phyloP scores from a whole-genome alignment of 1,284 basidiomycete genomes.

The Irpex sp. region DNA sequence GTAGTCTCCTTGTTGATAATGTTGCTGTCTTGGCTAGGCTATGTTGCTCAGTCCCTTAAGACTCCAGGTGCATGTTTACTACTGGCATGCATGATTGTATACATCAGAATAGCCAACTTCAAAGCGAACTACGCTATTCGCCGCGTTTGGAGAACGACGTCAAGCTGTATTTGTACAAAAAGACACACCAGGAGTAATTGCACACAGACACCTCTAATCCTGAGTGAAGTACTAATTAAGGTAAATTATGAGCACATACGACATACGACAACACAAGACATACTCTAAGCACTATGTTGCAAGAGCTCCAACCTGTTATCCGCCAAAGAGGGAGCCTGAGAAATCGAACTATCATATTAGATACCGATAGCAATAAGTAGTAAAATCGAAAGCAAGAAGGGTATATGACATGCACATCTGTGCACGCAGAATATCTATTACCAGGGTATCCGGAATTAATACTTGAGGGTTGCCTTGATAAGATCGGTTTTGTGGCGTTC shows the following conservation, averaged over 20 bases:
- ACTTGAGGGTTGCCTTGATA: conserved; percentile 51
- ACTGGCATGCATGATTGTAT: too few relatives aligned
- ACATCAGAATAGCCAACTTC: too few relatives aligned
- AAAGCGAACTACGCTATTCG: too few relatives aligned
- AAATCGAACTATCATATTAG: neutral
- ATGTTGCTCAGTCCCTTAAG: too few relatives aligned
- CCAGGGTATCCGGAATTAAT: conserved; percentile 10
- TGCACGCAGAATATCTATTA: neutral
- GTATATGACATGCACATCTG: neutral
- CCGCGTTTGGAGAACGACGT: too few relatives aligned
- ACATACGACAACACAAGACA: neutral
- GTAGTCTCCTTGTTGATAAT: too few relatives aligned
- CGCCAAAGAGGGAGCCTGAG: neutral
- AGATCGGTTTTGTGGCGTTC: conserved; percentile 72
- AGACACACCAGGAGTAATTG: too few relatives aligned
- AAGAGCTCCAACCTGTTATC: neutral
- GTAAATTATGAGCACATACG: neutral
- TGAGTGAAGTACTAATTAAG: neutral
- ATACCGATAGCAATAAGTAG: neutral
- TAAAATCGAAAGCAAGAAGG: neutral
- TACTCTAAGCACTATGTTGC: neutral
- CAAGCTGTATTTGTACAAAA: too few relatives aligned
- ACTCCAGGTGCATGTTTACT: too few relatives aligned
- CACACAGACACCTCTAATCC: too few relatives aligned
- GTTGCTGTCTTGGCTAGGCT: too few relatives aligned